Conservation (phyloP, 2,329 filamentous ascomycete genomes). For the Juglanconis oblonga region DNA sequence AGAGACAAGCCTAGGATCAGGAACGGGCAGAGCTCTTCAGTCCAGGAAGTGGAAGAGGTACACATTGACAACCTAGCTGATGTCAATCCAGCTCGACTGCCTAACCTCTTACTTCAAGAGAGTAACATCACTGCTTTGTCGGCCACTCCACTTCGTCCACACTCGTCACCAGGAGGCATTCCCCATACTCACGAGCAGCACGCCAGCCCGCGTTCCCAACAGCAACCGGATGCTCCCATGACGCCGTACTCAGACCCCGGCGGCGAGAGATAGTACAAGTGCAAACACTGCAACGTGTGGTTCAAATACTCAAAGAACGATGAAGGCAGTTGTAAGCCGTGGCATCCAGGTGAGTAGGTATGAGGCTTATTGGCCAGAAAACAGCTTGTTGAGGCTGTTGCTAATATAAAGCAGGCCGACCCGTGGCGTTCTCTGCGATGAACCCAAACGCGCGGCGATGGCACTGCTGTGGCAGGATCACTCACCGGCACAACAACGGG, state of each 20-base stretch:
- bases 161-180: not conserved
- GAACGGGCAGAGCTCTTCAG: not conserved
- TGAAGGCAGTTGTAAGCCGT: not conserved
- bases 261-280: not conserved
- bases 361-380: not conserved
- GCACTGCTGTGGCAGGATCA: not conserved
- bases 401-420: not conserved
- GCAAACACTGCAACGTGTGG: not conserved
- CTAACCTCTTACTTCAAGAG: not conserved
- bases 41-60: not conserved
- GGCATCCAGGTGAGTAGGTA: not conserved
- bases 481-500: not conserved
- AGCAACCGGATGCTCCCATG: not conserved
- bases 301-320: not conserved
- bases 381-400: not conserved
- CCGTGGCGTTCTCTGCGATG: not conserved
- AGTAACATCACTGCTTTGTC: not conserved
- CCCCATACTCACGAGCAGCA: not conserved
- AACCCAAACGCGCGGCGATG: not conserved
- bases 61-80: not conserved
- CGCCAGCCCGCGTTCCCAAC: too few species aligned
- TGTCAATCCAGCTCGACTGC: not conserved
- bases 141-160: not conserved
- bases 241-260: too few species aligned
- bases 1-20: not conserved